Percentiles rank a stretch among this genome's conserved stretches.
Conservation (phyloP, 1,284 basidiomycete genomes). For the Malassezia nana region DNA sequence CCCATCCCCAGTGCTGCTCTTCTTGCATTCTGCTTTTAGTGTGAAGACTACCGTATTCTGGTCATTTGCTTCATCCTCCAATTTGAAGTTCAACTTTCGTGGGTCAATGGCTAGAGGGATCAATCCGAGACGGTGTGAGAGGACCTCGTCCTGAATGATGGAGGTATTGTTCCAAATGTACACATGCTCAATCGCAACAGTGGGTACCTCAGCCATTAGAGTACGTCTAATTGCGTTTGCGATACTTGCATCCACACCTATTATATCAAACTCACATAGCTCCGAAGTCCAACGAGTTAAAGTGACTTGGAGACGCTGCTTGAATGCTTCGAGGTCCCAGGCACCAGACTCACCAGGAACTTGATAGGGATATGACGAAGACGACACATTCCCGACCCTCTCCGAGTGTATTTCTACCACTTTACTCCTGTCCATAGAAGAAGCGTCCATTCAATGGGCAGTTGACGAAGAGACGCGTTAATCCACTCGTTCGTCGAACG, state of each 20-base stretch:
- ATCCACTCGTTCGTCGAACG: neutral
- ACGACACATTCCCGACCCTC: conserved; percentile 37
- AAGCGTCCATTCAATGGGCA: neutral
- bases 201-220: conserved; percentile 75
- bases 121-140: conserved; percentile 80
- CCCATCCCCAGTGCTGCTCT: conserved; percentile 24
- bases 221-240: conserved; percentile 88
- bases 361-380: conserved; percentile 37
- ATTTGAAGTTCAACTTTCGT: conserved; percentile 51
- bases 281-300: conserved; percentile 35
- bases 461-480: neutral
- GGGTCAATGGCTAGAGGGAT: conserved; percentile 84
- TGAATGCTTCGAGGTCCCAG: conserved; percentile 25
- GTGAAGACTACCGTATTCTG: conserved; percentile 85
- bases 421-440: conserved; percentile 24
- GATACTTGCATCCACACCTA: conserved; percentile 90
- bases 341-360: conserved; percentile 25
- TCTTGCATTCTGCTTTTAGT: conserved; percentile 62
- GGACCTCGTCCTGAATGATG: conserved; percentile 86
- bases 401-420: conserved; percentile 43
- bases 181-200: conserved; percentile 82
- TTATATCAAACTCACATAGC: conserved; percentile 78
- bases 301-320: conserved; percentile 24
- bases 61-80: conserved; percentile 59
- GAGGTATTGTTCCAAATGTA: conserved; percentile 94